Base-by-base conservation (phyloP, 1,284 basidiomycete species). In the Naganishia sp. region DNA sequence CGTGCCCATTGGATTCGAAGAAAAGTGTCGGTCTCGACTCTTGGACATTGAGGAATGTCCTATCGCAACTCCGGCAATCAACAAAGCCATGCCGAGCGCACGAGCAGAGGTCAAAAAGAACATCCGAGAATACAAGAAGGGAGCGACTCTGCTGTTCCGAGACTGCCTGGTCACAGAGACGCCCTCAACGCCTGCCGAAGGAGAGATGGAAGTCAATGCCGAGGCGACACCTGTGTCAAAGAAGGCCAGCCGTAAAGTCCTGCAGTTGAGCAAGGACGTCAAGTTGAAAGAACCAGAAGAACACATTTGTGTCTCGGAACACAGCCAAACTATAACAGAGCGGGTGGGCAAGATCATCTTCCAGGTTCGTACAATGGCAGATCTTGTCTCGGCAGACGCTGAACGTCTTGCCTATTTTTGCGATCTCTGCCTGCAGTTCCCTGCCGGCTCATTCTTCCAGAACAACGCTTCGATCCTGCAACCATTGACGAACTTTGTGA, bases 31-130 rank as follows among this genome's bases (percentile, higher is more conserved):
- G 46, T 85, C 87, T 56, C 83, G 85, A 23, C 88, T 92, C 9
- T 81, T 98, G 79, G 95, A 99, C 76, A 99, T 99, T 69, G 95
- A 98, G 87, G 95, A 97, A 79, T 98, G 95, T 75, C 89, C 92
- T 0, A 95, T 99, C 57, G 93, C 92, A 0, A 94, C 94, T 0
- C 82, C 85, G 0, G 84, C 90, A 1, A 83, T 98, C 65, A 95
- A 96, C 74, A 79, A 85, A 51, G 86, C 87, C 3, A 81, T 93
- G 51, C 81, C 80, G 28, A 55, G 43, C 25, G 0, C 81, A 81
- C 2, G 85, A 90, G 61, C 82, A 92, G 23, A 82, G 85, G 65
- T 69, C 54, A 69, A 69, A 49, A 47, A 66, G 90, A 71, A 90
- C 49, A 89, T 94, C 57, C 81, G 84, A 70, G 85, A 84, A 1